Conservation (phyloP, 257 asterid species). For the Solanum piurae region DNA sequence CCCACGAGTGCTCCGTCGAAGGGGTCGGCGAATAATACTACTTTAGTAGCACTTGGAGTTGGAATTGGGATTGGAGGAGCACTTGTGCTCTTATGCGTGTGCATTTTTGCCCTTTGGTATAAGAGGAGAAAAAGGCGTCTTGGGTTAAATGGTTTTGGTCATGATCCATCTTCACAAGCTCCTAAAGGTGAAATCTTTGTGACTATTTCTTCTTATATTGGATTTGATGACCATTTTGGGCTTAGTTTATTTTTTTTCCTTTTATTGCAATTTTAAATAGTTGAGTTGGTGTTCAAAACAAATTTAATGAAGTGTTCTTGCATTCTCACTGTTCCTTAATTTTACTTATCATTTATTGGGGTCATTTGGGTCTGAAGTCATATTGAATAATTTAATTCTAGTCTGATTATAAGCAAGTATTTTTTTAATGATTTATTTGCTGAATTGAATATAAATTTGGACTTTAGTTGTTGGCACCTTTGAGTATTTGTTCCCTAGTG, state of each 20-base stretch:
- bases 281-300: not conserved
- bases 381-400: not conserved
- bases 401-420: not conserved
- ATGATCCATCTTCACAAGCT: conserved; percentile 16
- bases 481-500: not conserved
- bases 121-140: conserved; percentile 46
- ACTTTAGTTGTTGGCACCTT: not conserved
- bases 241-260: not conserved
- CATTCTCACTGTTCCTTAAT: not conserved
- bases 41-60: conserved; percentile 60
- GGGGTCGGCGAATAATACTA: conserved; percentile 10
- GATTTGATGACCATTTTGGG: not conserved
- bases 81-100: conserved; percentile 56
- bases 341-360: not conserved
- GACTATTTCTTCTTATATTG: not conserved
- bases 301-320: not conserved
- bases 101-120: conserved; percentile 59
- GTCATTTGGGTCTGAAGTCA: not conserved
- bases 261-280: not conserved
- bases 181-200: conserved; percentile 39
- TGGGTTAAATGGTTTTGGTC: conserved; percentile 21
- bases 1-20: conserved; percentile 9
- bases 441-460: not conserved
- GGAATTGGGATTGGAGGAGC: conserved; percentile 89
- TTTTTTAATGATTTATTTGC: not conserved